phyloP scores from a whole-genome alignment of 1,284 basidiomycete genomes.

The Fomitopsis pinicola region DNA sequence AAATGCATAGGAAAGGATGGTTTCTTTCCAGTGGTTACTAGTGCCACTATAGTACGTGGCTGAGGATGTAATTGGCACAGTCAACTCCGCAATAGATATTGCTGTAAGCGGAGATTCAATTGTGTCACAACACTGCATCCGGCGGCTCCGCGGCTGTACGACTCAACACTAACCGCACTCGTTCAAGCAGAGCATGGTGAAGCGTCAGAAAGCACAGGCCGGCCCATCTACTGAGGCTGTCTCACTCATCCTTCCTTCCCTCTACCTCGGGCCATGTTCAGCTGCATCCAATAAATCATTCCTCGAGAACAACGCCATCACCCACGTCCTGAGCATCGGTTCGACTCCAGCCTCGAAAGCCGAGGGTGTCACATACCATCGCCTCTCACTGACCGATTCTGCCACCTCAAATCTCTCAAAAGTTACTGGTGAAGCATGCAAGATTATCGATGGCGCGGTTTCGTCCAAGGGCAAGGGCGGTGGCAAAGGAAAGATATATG shows the following conservation, averaged over 20 bases:
- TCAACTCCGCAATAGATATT: too few species aligned
- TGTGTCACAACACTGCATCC: too few species aligned
- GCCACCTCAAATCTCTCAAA: constrained; percentile 22
- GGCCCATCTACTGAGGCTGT: background rate
- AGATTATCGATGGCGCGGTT: constrained; percentile 26
- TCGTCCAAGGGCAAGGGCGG: constrained; percentile 9
- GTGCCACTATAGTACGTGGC: too few species aligned
- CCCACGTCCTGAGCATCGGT: constrained; percentile 35
- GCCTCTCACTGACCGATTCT: constrained; percentile 30
- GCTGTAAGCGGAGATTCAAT: too few species aligned
- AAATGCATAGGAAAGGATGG: too few species aligned
- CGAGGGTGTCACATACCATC: constrained; percentile 28
- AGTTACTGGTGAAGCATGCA: constrained; percentile 21
- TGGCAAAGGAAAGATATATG: constrained; percentile 41
- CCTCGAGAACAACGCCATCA: constrained; percentile 23
- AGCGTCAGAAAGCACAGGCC: background rate
- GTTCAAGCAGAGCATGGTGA: background rate
- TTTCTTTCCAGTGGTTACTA: too few species aligned
- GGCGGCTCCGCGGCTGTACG: too few species aligned
- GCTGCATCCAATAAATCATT: constrained; percentile 17
- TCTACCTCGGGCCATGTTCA: constrained; percentile 22
- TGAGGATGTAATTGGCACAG: too few species aligned
- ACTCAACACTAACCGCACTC: background rate
- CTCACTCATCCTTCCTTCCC: constrained; percentile 13
- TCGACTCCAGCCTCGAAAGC: constrained; percentile 22